Percentiles rank a stretch among this genome's conserved stretches.
These are phyloP conservation scores for Acer yangbiense DNA, from an alignment of 345 rosid species.

Conservation along the genomic window DNA sequence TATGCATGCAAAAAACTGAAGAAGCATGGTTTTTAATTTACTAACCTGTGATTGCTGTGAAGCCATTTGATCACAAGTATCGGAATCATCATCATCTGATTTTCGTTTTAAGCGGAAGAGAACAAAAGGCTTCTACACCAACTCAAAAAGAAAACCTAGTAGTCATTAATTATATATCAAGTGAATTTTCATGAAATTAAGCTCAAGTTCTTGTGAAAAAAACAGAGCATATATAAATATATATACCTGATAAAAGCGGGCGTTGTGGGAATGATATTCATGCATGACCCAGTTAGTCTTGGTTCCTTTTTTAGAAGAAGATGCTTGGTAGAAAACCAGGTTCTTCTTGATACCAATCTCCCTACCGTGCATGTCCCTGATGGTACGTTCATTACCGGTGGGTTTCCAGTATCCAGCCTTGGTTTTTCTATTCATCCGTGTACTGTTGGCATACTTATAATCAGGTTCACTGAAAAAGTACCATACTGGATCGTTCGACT, in stretches of 20 bases:
- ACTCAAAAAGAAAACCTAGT: not conserved
- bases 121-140: slow-evolving; percentile 16
- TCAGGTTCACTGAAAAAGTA: slow-evolving; percentile 33
- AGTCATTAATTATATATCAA: not conserved
- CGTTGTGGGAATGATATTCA: slow-evolving; percentile 16
- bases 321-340: slow-evolving; percentile 28
- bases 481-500: slow-evolving; percentile 35
- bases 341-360: slow-evolving; percentile 47
- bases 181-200: no score
- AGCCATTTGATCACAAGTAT: not conserved
- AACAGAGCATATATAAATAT: no score
- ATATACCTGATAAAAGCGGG: slow-evolving; percentile 1
- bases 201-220: not conserved
- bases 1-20: not conserved
- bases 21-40: not conserved
- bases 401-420: slow-evolving; percentile 44
- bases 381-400: slow-evolving; percentile 37
- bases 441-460: slow-evolving; percentile 19
- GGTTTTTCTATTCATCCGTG: slow-evolving; percentile 31
- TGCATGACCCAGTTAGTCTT: slow-evolving; percentile 19
- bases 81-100: not conserved
- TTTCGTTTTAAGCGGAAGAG: slow-evolving; percentile 24
- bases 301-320: not conserved
- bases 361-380: slow-evolving; percentile 18
- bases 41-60: not conserved